phyloP scores from a whole-genome alignment of 345 rosid genomes.

The Fremontodendron californicum region DNA sequence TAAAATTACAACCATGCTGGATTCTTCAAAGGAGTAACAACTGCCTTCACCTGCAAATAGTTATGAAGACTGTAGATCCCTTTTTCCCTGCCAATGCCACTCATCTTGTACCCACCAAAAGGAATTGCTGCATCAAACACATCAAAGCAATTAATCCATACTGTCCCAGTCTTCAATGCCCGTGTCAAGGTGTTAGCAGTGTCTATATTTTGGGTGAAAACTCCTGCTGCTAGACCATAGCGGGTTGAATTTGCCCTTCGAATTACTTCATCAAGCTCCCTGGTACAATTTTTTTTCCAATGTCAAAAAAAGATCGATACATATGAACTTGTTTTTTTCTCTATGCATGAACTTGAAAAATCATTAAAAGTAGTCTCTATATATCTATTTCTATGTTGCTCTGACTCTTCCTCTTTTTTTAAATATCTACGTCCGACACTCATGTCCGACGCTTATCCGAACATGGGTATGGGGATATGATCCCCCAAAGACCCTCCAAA shows the following conservation, averaged over 20 bases:
- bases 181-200: constrained; percentile 69
- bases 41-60: constrained; percentile 94
- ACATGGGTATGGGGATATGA: too few relatives aligned
- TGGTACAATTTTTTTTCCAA: constrained; percentile 14
- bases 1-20: constrained; percentile 77
- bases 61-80: constrained; percentile 80
- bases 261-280: constrained; percentile 72
- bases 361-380: neutral
- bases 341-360: neutral
- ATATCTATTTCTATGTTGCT: too few relatives aligned
- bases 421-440: too few relatives aligned
- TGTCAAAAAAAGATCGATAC: neutral
- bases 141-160: constrained; percentile 91
- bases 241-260: constrained; percentile 58
- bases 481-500: too few relatives aligned
- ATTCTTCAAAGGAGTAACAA: constrained; percentile 67
- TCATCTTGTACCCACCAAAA: constrained; percentile 96
- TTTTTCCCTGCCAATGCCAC: constrained; percentile 92
- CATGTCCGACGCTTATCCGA: too few relatives aligned
- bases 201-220: constrained; percentile 67
- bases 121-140: constrained; percentile 94
- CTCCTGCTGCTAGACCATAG: constrained; percentile 90
- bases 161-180: constrained; percentile 72
- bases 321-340: neutral
- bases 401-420: too few relatives aligned